phyloP scores from a whole-genome alignment of 202 grass and related monocot species.

The Dendrocalamus latiflorus region DNA sequence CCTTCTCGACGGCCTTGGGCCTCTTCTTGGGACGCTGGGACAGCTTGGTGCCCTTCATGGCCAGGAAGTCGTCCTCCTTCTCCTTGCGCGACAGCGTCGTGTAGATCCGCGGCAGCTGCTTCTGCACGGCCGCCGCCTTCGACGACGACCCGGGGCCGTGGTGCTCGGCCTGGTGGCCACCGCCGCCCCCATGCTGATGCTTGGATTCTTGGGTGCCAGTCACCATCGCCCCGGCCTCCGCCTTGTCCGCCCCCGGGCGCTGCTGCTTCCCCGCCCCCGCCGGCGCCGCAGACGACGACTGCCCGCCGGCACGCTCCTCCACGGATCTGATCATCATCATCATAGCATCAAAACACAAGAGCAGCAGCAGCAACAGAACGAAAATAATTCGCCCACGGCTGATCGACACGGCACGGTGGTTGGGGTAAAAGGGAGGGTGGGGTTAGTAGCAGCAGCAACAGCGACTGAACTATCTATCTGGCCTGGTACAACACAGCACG shows the following conservation, averaged over 20 bases:
- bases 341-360: neutral
- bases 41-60: slow-evolving; percentile 76
- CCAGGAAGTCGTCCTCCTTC: slow-evolving; percentile 84
- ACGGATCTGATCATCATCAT: slow-evolving; percentile 57
- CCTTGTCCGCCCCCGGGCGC: neutral
- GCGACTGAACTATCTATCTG: neutral
- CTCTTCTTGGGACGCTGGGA: slow-evolving; percentile 66
- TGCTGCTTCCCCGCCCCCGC: neutral
- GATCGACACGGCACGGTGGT: slow-evolving; percentile 9
- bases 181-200: neutral
- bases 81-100: slow-evolving; percentile 72
- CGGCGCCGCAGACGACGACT: neutral
- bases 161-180: neutral
- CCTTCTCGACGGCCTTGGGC: slow-evolving; percentile 60
- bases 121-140: neutral
- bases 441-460: neutral
- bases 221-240: neutral
- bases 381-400: neutral
- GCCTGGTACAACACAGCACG: neutral
- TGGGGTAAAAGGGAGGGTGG: slow-evolving; percentile 19
- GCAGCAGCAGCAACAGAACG: neutral
- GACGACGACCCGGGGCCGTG: neutral
- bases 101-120: slow-evolving; percentile 62
- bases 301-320: slow-evolving; percentile 48
- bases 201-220: slow-evolving; percentile 2